Percentiles rank a stretch among this genome's conserved stretches.
Conservation (phyloP, 2,329 filamentous ascomycete genomes). For the Daldinia sp. region DNA sequence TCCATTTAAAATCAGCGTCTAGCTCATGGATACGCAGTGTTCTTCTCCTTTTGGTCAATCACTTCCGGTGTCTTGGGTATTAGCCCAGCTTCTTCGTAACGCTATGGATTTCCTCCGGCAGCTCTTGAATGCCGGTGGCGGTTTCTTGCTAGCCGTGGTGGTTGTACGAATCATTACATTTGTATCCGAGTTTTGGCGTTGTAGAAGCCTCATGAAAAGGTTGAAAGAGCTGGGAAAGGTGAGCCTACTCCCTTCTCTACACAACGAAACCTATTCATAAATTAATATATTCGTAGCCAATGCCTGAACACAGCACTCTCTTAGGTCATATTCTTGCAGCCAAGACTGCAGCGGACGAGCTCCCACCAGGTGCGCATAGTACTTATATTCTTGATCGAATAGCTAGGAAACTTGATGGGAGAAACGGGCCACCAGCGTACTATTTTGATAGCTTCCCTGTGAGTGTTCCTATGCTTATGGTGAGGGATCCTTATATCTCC, state of each 20-base stretch:
- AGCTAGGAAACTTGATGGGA: slow-evolving; percentile 33
- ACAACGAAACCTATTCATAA: neutral
- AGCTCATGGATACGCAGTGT: neutral
- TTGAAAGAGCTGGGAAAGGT: slow-evolving; percentile 41
- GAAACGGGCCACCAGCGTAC: slow-evolving; percentile 38
- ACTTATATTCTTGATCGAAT: slow-evolving; percentile 39
- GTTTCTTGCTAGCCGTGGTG: slow-evolving; percentile 32
- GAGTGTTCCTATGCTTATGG: slow-evolving; percentile 40
- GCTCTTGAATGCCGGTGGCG: slow-evolving; percentile 36
- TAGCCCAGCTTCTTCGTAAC: neutral
- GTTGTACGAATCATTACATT: slow-evolving; percentile 30
- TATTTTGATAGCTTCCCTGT: slow-evolving; percentile 47
- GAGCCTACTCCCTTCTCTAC: slow-evolving; percentile 1
- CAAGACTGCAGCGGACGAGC: slow-evolving; percentile 42
- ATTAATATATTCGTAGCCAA: slow-evolving; percentile 38
- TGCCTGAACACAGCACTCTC: slow-evolving; percentile 42
- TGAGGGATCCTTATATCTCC: slow-evolving; percentile 45
- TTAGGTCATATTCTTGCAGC: slow-evolving; percentile 46
- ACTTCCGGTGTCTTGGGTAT: neutral
- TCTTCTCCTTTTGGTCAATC: neutral
- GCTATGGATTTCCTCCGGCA: slow-evolving; percentile 30
- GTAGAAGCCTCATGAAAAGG: slow-evolving; percentile 33
- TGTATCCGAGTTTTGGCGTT: slow-evolving; percentile 33
- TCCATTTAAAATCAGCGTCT: too few relatives aligned
- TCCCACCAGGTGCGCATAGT: slow-evolving; percentile 42